Evolutionary conservation across 805 yeast species (phyloP).

Genomic region (Pichia exigua): DNA sequence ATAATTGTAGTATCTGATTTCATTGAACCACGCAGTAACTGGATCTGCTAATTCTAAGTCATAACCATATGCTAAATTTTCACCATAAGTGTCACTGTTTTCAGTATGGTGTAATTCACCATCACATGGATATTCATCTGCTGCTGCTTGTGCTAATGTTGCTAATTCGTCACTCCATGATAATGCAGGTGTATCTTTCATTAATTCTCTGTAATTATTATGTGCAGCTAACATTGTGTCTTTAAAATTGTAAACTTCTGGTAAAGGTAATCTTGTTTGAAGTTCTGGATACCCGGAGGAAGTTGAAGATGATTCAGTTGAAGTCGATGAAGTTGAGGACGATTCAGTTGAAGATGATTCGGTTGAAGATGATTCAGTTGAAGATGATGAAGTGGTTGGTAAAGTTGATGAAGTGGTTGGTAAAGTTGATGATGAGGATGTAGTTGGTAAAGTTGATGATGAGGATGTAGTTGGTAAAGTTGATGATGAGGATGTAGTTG

Average conservation of each 20-base stretch:
- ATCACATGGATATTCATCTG: slow-evolving; percentile 47
- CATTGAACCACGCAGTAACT: slow-evolving; percentile 71
- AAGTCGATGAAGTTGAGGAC: slow-evolving; percentile 4
- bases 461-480: background rate
- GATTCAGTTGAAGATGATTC: slow-evolving; percentile 10
- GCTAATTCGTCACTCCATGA: slow-evolving; percentile 50
- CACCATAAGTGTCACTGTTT: slow-evolving; percentile 50
- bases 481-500: background rate
- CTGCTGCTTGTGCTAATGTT: slow-evolving; percentile 48
- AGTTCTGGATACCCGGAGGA: slow-evolving; percentile 4
- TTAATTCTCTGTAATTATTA: slow-evolving; percentile 48
- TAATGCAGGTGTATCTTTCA: slow-evolving; percentile 39
- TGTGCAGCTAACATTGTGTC: slow-evolving; percentile 48
- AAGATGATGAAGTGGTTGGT: slow-evolving; percentile 2
- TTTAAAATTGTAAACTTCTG: slow-evolving; percentile 30
- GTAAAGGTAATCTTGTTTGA: slow-evolving; percentile 3
- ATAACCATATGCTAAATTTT: slow-evolving; percentile 74
- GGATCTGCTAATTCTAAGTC: slow-evolving; percentile 40
- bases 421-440: background rate
- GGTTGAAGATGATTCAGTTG: slow-evolving; percentile 9
- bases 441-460: background rate
- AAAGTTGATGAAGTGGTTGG: slow-evolving; percentile 12
- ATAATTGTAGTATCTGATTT: slow-evolving; percentile 45
- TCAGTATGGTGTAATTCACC: slow-evolving; percentile 53
- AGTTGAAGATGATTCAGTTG: slow-evolving; percentile 18